Conservation (phyloP, 2,329 filamentous ascomycete genomes). For the Bisporella sp. region DNA sequence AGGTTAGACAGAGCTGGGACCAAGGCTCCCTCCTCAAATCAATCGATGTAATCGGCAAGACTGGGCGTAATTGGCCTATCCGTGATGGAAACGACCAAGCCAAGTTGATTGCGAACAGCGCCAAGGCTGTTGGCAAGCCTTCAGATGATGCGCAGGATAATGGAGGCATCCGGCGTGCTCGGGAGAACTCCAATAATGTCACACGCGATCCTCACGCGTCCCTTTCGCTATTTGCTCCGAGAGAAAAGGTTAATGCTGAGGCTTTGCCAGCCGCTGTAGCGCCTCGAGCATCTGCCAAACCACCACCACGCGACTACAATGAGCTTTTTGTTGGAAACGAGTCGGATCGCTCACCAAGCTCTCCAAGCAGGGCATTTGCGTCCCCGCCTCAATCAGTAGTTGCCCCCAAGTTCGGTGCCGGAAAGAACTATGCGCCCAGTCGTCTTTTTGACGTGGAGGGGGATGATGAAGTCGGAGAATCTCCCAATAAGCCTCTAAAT, state of each 20-base stretch:
- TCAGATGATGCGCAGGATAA: constrained; percentile 22
- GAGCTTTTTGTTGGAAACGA: constrained; percentile 60
- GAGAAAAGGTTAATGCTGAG: constrained; percentile 46
- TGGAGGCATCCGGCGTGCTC: constrained; percentile 37
- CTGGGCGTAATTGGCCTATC: constrained; percentile 92
- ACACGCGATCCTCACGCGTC: constrained; percentile 62
- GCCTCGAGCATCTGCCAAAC: constrained; percentile 64
- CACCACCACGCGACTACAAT: constrained; percentile 54
- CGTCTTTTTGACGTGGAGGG: constrained; percentile 58
- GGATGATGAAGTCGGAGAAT: constrained; percentile 38
- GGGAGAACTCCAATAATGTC: constrained; percentile 46
- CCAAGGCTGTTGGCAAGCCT: constrained; percentile 40
- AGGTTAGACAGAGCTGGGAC: constrained; percentile 91
- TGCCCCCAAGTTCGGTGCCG: constrained; percentile 46
- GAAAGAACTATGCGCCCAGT: constrained; percentile 55
- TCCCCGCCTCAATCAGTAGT: constrained; percentile 20
- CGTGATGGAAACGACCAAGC: constrained; percentile 79
- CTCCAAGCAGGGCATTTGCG: constrained; percentile 10
- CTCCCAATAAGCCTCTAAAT: constrained; percentile 48
- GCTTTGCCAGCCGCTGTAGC: constrained; percentile 46
- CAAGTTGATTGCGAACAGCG: constrained; percentile 61
- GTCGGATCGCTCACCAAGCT: constrained; percentile 18
- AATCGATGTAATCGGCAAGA: constrained; percentile 85
- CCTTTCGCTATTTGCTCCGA: constrained; percentile 67
- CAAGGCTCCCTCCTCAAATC: constrained; percentile 89